A percentile compares a stretch with the other conserved stretches of the same genome.
phyloP scores from a whole-genome alignment of 2,329 filamentous ascomycete species.

The Pyrenophora tritici-repentis region DNA sequence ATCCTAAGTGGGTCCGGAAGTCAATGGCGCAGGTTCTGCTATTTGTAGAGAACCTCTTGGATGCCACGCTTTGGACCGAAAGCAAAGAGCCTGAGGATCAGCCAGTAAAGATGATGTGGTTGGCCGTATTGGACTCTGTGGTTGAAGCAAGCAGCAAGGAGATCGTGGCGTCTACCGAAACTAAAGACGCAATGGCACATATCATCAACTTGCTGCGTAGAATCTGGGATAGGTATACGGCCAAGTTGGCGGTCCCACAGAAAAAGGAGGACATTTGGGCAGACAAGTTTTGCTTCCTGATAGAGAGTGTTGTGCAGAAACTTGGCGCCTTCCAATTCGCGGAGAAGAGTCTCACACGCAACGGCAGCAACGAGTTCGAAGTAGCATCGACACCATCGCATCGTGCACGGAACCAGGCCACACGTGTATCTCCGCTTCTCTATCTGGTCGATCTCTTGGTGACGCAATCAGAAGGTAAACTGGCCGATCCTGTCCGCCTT shows the following conservation, averaged over 20 bases:
- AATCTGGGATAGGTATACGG: slow-evolving; percentile 66
- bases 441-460: slow-evolving; percentile 69
- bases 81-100: slow-evolving; percentile 44
- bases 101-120: slow-evolving; percentile 65
- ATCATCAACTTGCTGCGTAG: slow-evolving; percentile 71
- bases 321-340: slow-evolving; percentile 58
- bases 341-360: slow-evolving; percentile 56
- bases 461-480: slow-evolving; percentile 45
- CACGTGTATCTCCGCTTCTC: slow-evolving; percentile 65
- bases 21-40: slow-evolving; percentile 70
- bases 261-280: slow-evolving; percentile 51
- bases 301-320: slow-evolving; percentile 56
- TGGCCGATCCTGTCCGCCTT: slow-evolving; percentile 47
- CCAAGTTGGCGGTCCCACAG: slow-evolving; percentile 39
- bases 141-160: slow-evolving; percentile 78
- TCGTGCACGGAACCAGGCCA: slow-evolving; percentile 53
- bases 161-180: slow-evolving; percentile 84
- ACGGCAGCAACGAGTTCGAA: slow-evolving; percentile 64
- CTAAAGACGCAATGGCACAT: slow-evolving; percentile 76
- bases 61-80: slow-evolving; percentile 54
- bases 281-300: slow-evolving; percentile 57
- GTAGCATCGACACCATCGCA: slow-evolving; percentile 70
- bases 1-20: slow-evolving; percentile 84
- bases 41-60: slow-evolving; percentile 60
- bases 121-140: slow-evolving; percentile 64